phyloP scores from a whole-genome alignment of 805 yeast species.

The Lipomyces spencermartinsiae region DNA sequence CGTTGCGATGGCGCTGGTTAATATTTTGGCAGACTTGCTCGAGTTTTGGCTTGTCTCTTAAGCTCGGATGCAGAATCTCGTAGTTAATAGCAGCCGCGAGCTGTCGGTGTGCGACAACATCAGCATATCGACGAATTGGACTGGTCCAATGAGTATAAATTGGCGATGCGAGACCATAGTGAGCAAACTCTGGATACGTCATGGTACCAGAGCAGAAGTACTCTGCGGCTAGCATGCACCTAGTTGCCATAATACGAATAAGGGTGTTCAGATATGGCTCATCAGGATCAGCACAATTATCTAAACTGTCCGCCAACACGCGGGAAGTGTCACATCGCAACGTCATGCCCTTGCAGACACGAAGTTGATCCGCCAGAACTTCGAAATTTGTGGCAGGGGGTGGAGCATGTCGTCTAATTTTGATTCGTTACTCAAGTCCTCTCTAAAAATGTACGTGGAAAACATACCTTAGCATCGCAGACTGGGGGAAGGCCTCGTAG shows the following conservation, averaged over 20 bases:
- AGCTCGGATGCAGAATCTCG: constrained; percentile 79
- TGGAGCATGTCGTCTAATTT: constrained; percentile 91
- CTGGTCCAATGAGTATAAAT: constrained; percentile 98
- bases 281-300: constrained; percentile 77
- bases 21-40: constrained; percentile 86
- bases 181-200: constrained; percentile 90
- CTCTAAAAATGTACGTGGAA: neutral
- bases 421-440: neutral
- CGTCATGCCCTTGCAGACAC: constrained; percentile 75
- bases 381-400: constrained; percentile 97
- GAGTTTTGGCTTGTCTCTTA: constrained; percentile 89
- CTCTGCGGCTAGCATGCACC: constrained; percentile 99
- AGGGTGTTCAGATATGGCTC: constrained; percentile 94
- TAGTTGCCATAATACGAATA: constrained; percentile 93
- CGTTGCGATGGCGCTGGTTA: constrained; percentile 93
- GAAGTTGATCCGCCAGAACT: constrained; percentile 82
- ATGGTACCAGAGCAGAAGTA: constrained; percentile 91
- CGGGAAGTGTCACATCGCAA: constrained; percentile 84
- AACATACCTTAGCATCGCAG: constrained; percentile 74
- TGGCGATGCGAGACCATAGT: constrained; percentile 96
- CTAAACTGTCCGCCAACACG: constrained; percentile 91
- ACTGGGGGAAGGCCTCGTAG: constrained; percentile 92
- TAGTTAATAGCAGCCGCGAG: constrained; percentile 97
- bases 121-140: constrained; percentile 98
- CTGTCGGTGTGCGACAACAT: constrained; percentile 96